A percentile compares a stretch with the other conserved stretches of the same genome.
These are phyloP conservation scores for Cynara cardunculus DNA, from an alignment of 129 eudicot species.

Conservation along the genomic window DNA sequence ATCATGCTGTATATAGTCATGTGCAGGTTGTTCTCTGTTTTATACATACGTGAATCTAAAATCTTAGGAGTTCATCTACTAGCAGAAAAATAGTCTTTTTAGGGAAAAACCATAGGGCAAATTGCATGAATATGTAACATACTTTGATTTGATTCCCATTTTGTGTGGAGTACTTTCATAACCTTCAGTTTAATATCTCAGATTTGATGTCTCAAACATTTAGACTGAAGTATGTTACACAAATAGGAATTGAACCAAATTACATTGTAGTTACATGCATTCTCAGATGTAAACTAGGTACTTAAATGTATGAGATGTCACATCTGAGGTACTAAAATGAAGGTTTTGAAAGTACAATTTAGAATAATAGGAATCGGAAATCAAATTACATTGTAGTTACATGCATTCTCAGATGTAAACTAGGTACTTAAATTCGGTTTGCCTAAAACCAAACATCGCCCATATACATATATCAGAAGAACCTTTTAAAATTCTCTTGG, in stretches of 20 bases:
- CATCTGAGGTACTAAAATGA: too few relatives aligned
- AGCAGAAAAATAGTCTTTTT: not conserved
- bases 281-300: too few relatives aligned
- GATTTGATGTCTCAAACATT: too few relatives aligned
- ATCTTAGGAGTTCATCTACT: not conserved
- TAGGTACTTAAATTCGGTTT: too few relatives aligned
- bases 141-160: not conserved
- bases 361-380: not conserved
- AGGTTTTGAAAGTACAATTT: too few relatives aligned
- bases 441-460: not conserved
- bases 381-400: not conserved
- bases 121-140: not conserved
- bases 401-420: too few relatives aligned
- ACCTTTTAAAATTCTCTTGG: too few relatives aligned
- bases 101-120: not conserved
- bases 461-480: not conserved
- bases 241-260: not conserved
- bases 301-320: too few relatives aligned
- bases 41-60: not conserved
- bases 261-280: too few relatives aligned
- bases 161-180: too few relatives aligned
- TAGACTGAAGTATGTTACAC: not conserved
- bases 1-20: not conserved
- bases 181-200: too few relatives aligned
- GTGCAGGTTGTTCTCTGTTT: not conserved